Percentiles rank a stretch among this genome's conserved stretches.
phyloP scores from a whole-genome alignment of 75 land plant species.

The Cupressus sempervirens region DNA sequence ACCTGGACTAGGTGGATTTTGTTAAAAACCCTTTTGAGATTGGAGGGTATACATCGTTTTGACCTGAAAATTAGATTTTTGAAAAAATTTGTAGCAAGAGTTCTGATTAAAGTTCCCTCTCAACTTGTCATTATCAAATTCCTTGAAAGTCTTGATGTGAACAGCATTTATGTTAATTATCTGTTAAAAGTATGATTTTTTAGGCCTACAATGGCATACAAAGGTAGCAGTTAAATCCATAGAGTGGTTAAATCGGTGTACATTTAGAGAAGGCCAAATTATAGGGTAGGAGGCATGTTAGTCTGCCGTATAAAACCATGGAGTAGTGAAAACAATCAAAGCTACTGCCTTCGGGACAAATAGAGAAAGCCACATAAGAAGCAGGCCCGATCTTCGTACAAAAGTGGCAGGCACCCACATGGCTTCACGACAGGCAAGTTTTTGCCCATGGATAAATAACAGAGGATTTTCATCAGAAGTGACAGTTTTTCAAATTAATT shows the following conservation, averaged over 20 bases:
- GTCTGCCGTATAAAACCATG: neutral
- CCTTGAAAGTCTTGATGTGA: neutral
- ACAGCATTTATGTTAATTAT: neutral
- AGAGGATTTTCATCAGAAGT: too few species aligned
- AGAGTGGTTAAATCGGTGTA: too few species aligned
- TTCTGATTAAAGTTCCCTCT: neutral
- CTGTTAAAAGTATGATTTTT: too few species aligned
- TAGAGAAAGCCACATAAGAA: too few species aligned
- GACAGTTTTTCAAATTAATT: too few species aligned
- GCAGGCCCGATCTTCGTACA: neutral
- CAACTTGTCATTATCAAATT: neutral
- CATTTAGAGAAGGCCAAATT: neutral
- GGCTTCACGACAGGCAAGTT: neutral
- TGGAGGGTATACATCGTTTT: neutral
- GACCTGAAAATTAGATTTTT: neutral
- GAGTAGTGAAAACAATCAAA: neutral
- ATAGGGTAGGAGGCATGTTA: neutral
- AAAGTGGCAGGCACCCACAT: neutral
- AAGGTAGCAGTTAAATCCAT: neutral
- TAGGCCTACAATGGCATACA: neutral
- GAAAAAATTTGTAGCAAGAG: neutral
- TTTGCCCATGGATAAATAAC: too few species aligned
- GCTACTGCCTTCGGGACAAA: neutral
- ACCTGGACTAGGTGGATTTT: neutral
- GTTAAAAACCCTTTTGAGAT: neutral